Conservation (phyloP, 1,284 basidiomycete genomes). For the Melampsora abietis-canadensis region DNA sequence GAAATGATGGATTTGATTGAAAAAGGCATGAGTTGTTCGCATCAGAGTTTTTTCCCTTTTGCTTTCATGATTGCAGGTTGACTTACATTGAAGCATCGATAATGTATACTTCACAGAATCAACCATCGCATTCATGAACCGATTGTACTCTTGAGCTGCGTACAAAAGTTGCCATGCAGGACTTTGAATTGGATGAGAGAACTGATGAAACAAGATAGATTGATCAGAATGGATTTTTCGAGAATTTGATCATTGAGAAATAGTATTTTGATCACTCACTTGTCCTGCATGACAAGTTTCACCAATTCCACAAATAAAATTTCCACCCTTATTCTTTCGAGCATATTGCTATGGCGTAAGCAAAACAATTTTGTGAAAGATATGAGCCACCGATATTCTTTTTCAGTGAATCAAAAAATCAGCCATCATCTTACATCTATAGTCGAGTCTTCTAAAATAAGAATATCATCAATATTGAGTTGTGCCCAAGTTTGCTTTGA, state of each 20-base stretch:
- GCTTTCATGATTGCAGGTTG: too few relatives aligned
- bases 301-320: constrained; percentile 34
- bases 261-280: constrained; percentile 2
- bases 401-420: background rate
- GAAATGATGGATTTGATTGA: background rate
- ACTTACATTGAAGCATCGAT: constrained; percentile 25
- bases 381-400: background rate
- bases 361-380: background rate
- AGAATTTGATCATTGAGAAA: background rate
- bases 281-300: constrained; percentile 32
- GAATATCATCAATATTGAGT: constrained; percentile 21
- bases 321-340: constrained; percentile 14
- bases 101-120: constrained; percentile 32
- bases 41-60: too few relatives aligned
- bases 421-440: constrained; percentile 15
- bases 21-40: background rate
- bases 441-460: constrained; percentile 20
- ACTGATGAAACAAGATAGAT: background rate
- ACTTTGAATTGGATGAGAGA: constrained; percentile 32
- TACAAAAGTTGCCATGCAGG: constrained; percentile 37
- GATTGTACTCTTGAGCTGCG: constrained; percentile 32
- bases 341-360: constrained; percentile 30
- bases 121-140: constrained; percentile 30
- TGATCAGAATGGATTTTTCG: background rate
- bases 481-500: constrained; percentile 25